Evolutionary conservation across 164 flowering plant genomes (phyloP).

Genomic region (Nymphaea thermarum): DNA sequence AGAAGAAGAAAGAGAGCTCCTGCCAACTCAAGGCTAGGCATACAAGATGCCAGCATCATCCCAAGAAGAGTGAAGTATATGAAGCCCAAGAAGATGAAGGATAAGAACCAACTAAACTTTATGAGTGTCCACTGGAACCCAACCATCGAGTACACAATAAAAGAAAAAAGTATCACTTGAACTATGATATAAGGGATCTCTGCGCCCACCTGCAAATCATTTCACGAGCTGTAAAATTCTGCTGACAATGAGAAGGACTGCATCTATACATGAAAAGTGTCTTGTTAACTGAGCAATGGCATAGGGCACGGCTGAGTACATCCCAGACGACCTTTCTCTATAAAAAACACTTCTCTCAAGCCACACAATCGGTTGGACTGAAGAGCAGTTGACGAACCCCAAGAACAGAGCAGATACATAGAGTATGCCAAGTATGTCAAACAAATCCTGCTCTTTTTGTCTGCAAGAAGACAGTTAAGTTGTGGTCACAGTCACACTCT

Average conservation of each 20-base stretch:
- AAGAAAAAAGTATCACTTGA: not conserved
- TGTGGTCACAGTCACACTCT: not conserved
- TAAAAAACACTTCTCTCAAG: slow-evolving; percentile 6
- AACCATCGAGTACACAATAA: slow-evolving; percentile 4
- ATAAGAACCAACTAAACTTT: slow-evolving; percentile 3
- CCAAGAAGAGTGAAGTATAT: slow-evolving; percentile 11
- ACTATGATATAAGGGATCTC: slow-evolving; percentile 1
- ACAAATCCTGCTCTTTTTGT: not conserved
- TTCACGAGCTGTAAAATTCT: no score
- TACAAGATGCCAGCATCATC: slow-evolving; percentile 8
- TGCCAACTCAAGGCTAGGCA: slow-evolving; percentile 1
- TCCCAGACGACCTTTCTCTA: slow-evolving; percentile 3
- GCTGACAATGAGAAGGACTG: no score
- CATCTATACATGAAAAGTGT: not conserved
- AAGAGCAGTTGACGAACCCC: not conserved
- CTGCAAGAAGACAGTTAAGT: not conserved
- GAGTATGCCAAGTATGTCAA: not conserved
- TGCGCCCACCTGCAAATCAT: not conserved
- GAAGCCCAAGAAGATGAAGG: slow-evolving; percentile 5
- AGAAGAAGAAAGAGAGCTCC: slow-evolving; percentile 6
- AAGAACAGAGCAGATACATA: not conserved
- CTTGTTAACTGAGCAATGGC: not conserved
- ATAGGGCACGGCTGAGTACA: slow-evolving; percentile 1
- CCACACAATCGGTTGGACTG: slow-evolving; percentile 3
- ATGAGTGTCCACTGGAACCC: not conserved